A percentile compares a stretch with the other conserved stretches of the same genome.
phyloP scores from a whole-genome alignment of 148 eudicot genomes.

The Spergularia marina region DNA sequence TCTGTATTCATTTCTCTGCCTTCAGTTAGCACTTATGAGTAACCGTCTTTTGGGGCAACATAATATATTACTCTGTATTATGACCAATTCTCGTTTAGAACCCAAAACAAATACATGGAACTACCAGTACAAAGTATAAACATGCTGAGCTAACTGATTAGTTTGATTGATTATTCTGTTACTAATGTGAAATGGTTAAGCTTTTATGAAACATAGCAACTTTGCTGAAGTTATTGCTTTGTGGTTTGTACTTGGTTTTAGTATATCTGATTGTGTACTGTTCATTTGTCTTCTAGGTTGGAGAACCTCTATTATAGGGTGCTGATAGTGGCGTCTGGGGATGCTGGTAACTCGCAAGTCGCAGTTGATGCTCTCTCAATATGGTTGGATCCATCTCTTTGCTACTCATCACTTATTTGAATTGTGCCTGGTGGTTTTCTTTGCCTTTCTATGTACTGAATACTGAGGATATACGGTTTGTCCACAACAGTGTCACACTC shows the following conservation, averaged over 20 bases:
- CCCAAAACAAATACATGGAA: too few relatives aligned
- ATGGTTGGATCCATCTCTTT: constrained; percentile 23
- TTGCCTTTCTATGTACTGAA: neutral
- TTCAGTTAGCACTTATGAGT: too few relatives aligned
- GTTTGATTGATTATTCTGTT: neutral
- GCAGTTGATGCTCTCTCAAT: constrained; percentile 36
- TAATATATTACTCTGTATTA: too few relatives aligned
- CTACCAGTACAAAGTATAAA: too few relatives aligned
- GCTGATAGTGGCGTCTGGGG: constrained; percentile 32
- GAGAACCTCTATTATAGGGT: constrained; percentile 35
- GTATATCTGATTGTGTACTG: neutral
- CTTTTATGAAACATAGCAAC: neutral
- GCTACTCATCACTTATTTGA: neutral
- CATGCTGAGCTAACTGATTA: too few relatives aligned
- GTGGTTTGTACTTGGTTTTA: neutral
- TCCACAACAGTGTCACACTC: constrained; percentile 26
- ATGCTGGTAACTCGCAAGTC: constrained; percentile 29
- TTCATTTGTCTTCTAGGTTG: constrained; percentile 21
- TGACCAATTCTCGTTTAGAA: too few relatives aligned
- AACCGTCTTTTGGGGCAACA: too few relatives aligned
- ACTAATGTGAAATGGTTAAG: neutral
- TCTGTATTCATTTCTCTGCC: too few relatives aligned
- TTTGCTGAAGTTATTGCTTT: neutral
- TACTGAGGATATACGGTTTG: neutral
- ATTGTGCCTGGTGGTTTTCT: neutral